These are phyloP conservation scores for Rhizopus microsporus DNA, from an alignment of 371 early-diverging fungal genomes.

Conservation along the genomic window DNA sequence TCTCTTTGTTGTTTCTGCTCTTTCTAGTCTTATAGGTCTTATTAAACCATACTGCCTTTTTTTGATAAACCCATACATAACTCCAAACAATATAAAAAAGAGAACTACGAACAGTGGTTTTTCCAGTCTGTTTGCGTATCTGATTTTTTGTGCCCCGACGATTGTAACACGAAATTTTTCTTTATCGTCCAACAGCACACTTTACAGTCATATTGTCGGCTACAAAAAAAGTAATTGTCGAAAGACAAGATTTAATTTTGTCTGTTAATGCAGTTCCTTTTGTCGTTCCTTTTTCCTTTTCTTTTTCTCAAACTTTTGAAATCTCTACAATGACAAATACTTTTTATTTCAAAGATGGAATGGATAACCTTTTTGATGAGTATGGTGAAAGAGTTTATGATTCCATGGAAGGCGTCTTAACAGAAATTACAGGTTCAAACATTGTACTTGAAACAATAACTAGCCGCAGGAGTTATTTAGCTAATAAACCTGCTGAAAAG, in stretches of 20 bases:
- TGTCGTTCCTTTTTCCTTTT: too few relatives aligned
- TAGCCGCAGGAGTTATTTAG: slow-evolving; percentile 2
- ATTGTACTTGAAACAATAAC: too few relatives aligned
- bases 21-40: slow-evolving; percentile 29
- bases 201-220: too few relatives aligned
- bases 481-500: slow-evolving; percentile 6
- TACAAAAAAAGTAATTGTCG: too few relatives aligned
- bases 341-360: slow-evolving; percentile 8
- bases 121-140: too few relatives aligned
- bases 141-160: too few relatives aligned
- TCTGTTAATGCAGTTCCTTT: too few relatives aligned
- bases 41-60: slow-evolving; percentile 37
- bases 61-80: slow-evolving; percentile 41
- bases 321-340: slow-evolving; percentile 2
- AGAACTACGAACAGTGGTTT: not conserved
- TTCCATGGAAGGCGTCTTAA: too few relatives aligned
- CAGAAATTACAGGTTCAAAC: too few relatives aligned
- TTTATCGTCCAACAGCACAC: too few relatives aligned
- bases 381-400: not conserved
- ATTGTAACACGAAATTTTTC: too few relatives aligned
- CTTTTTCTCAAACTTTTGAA: slow-evolving; percentile 1
- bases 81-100: slow-evolving; percentile 5
- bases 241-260: too few relatives aligned
- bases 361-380: slow-evolving; percentile 2
- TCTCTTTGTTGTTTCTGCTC: slow-evolving; percentile 43